Evolutionary conservation across 108 stramenopile species (phyloP).

Genomic region (Nitzschia sp.): DNA sequence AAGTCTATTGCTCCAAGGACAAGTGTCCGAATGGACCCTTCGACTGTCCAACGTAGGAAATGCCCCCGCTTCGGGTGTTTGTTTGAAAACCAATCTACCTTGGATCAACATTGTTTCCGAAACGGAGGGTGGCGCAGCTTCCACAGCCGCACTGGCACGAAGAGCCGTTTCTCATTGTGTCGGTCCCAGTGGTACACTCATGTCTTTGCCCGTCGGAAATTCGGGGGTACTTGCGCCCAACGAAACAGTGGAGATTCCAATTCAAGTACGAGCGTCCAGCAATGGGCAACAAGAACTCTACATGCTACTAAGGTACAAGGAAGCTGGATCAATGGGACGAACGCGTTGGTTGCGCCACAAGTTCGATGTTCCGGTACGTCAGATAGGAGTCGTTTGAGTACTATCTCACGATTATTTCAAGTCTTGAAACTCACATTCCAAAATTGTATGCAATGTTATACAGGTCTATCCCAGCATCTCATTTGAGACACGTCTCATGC

Average conservation of each 20-base stretch:
- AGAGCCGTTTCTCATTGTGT: slow-evolving; percentile 51
- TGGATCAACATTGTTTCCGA: slow-evolving; percentile 64
- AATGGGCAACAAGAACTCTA: slow-evolving; percentile 71
- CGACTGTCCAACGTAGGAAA: slow-evolving; percentile 76
- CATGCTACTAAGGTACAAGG: slow-evolving; percentile 80
- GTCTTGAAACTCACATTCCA: no score
- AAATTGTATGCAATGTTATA: not conserved
- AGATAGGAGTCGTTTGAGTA: no score
- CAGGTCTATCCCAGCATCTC: slow-evolving; percentile 70
- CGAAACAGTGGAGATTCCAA: slow-evolving; percentile 71
- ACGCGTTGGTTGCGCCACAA: slow-evolving; percentile 71
- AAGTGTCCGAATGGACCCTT: slow-evolving; percentile 73
- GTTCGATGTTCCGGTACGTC: slow-evolving; percentile 60
- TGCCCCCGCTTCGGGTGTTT: slow-evolving; percentile 63
- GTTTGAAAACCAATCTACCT: slow-evolving; percentile 79
- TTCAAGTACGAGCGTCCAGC: slow-evolving; percentile 70
- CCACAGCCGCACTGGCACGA: slow-evolving; percentile 11
- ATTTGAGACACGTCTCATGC: slow-evolving; percentile 59
- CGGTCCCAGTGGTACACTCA: slow-evolving; percentile 81
- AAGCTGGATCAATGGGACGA: slow-evolving; percentile 21
- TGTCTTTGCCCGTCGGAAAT: slow-evolving; percentile 56
- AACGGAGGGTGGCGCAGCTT: slow-evolving; percentile 6
- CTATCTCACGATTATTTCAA: no score
- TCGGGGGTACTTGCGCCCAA: slow-evolving; percentile 59
- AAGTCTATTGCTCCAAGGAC: slow-evolving; percentile 60